Conservation (phyloP, 2,329 filamentous ascomycete species). For the Ophiosphaerella korrae region DNA sequence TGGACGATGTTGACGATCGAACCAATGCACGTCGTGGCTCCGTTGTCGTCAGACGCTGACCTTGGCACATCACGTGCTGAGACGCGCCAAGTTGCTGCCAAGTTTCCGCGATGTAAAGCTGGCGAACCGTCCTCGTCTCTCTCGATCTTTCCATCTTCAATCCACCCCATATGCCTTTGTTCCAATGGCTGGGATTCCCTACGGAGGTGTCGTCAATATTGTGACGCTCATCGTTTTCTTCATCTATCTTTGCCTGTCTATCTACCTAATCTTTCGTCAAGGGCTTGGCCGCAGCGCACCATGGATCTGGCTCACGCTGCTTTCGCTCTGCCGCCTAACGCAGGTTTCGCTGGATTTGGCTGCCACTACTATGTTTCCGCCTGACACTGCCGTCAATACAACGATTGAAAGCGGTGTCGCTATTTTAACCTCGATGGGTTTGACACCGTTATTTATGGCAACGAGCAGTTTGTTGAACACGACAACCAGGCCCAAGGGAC, state of each 20-base stretch:
- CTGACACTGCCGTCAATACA: constrained; percentile 29
- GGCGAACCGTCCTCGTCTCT: background rate
- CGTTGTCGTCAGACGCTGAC: background rate
- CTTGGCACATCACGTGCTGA: constrained; percentile 1
- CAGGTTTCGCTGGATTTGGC: constrained; percentile 45
- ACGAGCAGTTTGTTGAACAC: constrained; percentile 42
- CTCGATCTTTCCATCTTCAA: background rate
- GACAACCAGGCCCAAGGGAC: constrained; percentile 40
- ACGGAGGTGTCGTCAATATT: constrained; percentile 41
- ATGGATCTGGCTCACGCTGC: constrained; percentile 41
- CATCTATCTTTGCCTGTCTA: constrained; percentile 34
- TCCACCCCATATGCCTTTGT: constrained; percentile 23
- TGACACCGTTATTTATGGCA: constrained; percentile 45
- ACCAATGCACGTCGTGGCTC: background rate
- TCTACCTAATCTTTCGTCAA: constrained; percentile 37
- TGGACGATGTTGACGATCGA: background rate
- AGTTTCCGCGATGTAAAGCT: background rate
- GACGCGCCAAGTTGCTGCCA: constrained; percentile 1
- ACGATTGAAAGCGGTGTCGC: constrained; percentile 39
- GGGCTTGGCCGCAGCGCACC: constrained; percentile 41
- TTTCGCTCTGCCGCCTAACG: constrained; percentile 40
- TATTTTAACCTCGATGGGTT: constrained; percentile 43
- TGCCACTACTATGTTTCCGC: constrained; percentile 35
- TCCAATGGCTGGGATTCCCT: constrained; percentile 28
- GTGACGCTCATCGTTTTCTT: constrained; percentile 41